A percentile compares a stretch with the other conserved stretches of the same genome.
Conservation (phyloP, 169 alveolate species). For the Cryptosporidium parvum region DNA sequence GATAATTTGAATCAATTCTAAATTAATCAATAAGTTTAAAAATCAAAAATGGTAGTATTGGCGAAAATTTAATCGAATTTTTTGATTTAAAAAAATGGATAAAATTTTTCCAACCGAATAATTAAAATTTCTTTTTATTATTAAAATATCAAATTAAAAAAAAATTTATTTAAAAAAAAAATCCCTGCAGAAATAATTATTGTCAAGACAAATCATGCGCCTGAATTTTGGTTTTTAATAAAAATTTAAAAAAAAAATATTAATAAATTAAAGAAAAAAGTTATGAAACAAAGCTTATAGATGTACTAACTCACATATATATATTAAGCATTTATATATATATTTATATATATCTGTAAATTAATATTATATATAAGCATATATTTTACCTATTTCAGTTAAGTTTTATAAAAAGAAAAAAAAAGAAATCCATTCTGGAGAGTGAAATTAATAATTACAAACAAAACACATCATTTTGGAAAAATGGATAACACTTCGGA, state of each 20-base stretch:
- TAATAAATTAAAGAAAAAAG: not conserved
- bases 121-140: not conserved
- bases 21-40: not conserved
- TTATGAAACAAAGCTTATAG: not conserved
- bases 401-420: not conserved
- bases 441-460: not conserved
- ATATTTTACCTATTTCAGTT: not conserved
- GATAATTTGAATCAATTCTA: not conserved
- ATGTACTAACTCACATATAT: not conserved
- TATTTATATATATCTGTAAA: not conserved
- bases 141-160: not conserved
- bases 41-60: not conserved
- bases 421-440: not conserved
- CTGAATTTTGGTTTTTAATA: not conserved
- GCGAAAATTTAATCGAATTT: not conserved
- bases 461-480: not conserved
- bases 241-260: not conserved
- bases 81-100: not conserved
- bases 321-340: not conserved
- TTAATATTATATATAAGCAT: not conserved
- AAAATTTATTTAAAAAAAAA: not conserved
- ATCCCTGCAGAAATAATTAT: not conserved
- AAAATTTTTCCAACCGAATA: not conserved
- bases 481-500: conserved; percentile 60
- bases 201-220: conserved; percentile 20